These are phyloP conservation scores for Ceratocystis huliohia DNA, from an alignment of 2,329 filamentous ascomycete species.

Conservation along the genomic window DNA sequence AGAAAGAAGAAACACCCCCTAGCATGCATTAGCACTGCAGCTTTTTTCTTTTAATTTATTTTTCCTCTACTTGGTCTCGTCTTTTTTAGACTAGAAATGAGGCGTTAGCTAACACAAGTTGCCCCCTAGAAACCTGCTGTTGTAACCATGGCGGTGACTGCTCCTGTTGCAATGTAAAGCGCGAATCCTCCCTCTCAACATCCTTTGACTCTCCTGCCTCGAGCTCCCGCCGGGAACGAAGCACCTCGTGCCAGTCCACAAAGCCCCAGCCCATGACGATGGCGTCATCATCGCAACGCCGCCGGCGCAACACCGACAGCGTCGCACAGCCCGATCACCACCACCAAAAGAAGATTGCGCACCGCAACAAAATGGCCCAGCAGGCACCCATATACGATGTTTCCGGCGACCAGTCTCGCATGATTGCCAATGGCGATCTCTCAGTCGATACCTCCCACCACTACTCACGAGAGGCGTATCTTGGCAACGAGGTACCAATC, in stretches of 20 bases:
- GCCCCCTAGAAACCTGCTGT: constrained; percentile 48
- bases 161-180: constrained; percentile 53
- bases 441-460: not conserved
- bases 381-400: not conserved
- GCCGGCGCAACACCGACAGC: constrained; percentile 18
- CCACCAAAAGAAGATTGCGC: constrained; percentile 7
- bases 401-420: not conserved
- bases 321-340: constrained; percentile 9
- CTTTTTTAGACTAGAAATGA: not conserved
- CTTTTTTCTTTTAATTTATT: too few relatives aligned
- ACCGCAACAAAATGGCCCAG: constrained; percentile 3
- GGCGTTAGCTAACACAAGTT: not conserved
- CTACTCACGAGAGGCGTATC: constrained; percentile 5
- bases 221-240: constrained; percentile 17
- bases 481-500: constrained; percentile 4
- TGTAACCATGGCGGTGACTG: constrained; percentile 58
- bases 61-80: too few relatives aligned
- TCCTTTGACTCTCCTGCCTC: constrained; percentile 10
- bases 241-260: constrained; percentile 19
- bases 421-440: not conserved
- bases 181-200: constrained; percentile 42
- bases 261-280: constrained; percentile 15
- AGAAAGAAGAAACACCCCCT: constrained; percentile 25
- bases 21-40: not conserved
- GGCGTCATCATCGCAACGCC: constrained; percentile 14